A percentile compares a stretch with the other conserved stretches of the same genome.
Conservation (phyloP, 1,284 basidiomycete genomes). For the Veloboletus limbatus region DNA sequence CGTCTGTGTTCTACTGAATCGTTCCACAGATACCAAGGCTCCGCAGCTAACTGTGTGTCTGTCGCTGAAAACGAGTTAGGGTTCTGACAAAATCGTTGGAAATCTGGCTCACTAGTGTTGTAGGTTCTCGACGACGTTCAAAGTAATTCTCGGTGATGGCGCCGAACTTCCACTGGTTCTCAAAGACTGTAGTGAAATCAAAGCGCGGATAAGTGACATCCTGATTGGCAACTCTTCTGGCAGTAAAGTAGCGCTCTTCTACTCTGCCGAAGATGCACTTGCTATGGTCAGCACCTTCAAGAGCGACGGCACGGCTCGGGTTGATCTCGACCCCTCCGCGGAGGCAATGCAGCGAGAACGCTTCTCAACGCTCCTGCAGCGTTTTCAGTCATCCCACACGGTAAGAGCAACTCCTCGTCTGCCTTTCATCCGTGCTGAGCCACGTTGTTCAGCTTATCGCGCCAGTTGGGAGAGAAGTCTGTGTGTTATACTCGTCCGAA, state of each 20-base stretch:
- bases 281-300: constrained; percentile 49
- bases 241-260: constrained; percentile 55
- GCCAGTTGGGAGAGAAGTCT: constrained; percentile 44
- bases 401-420: constrained; percentile 36
- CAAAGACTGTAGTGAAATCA: constrained; percentile 34
- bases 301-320: constrained; percentile 48
- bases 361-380: constrained; percentile 44
- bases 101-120: constrained; percentile 5
- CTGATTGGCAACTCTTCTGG: constrained; percentile 36
- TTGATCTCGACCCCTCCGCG: constrained; percentile 39
- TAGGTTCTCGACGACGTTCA: constrained; percentile 28
- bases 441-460: constrained; percentile 48
- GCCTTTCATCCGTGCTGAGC: constrained; percentile 11
- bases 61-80: constrained; percentile 25
- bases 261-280: constrained; percentile 41
- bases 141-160: constrained; percentile 30
- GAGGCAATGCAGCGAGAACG: constrained; percentile 38
- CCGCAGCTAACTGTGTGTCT: constrained; percentile 1
- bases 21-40: constrained; percentile 28
- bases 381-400: constrained; percentile 48
- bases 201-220: constrained; percentile 33
- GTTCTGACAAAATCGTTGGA: neutral
- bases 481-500: constrained; percentile 53
- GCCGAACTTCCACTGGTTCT: constrained; percentile 39
- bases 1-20: constrained; percentile 9